Evolutionary conservation across 2,329 filamentous ascomycete genomes (phyloP), one percentile per base, ranked within the genome.

Genomic region (Curvularia lunata): DNA sequence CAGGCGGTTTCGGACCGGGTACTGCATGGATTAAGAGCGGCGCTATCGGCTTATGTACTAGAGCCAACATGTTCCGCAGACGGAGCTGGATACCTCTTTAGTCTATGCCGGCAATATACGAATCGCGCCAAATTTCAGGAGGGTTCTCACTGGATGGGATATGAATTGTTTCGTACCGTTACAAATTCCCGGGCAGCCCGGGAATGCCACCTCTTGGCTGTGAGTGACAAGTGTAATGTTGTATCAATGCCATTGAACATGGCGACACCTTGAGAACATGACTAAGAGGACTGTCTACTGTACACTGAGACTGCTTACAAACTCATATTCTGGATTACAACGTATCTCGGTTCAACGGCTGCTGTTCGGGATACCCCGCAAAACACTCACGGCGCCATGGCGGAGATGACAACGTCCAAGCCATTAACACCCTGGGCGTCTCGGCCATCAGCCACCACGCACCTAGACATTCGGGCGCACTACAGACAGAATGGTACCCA

Each of bases 371-470:
- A 25, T 42, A 48, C 56, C 59, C 56, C 48, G 59, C 52, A 56
- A 55, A 58, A 28, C 32, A 45, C 46, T 48, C 48, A 50, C 52
- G 56, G 59, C 52, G 45, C 45, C 48, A 48, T 52, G 41, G 51
- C 56, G 52, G 55, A 56, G 42, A 46, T 52, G 32, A 54, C n/a
- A 4, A 40, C 13, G 23, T 49, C 47, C 47, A 40, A 49, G 47
- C 47, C 34, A 13, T 19, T 49, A 4, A 25, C 21, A 40, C 47
- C 34, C 47, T 21, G n/a, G 21, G 18, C 32, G 4, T 4, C 27
- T 18, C 1, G 30, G 21, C 27, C 34, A 12, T 23, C 7, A 34
- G 32, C 19, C 32, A 16, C 47, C 13, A 49, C 12, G 7, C 21
- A 47, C n/a, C 5, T n/a, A 37, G 34, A 34, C n/a, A 28, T 23